Evolutionary conservation across 116 monocot species (phyloP), one percentile per base, ranked within the genome.

Genomic region (Phalaenopsis hybrid): DNA sequence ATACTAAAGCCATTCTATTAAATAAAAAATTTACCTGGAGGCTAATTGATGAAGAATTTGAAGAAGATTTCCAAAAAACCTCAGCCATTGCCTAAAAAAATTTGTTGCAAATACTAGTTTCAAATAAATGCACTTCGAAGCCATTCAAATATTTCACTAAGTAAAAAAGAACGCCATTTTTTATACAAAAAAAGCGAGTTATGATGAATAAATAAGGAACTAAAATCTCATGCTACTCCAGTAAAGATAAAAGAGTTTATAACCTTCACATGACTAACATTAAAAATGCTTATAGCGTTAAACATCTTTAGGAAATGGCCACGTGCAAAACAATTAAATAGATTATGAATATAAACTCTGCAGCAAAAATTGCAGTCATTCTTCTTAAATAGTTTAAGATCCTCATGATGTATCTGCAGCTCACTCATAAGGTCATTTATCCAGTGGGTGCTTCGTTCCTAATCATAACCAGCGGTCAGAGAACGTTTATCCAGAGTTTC

Each of bases 11-110:
- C 41, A 43, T 73, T 73, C 61, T 76, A 61, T 6, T 20, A 20
- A 11, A 6, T n/a, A 7, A n/a, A 75, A 33, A 45, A 75, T 46
- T 13, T 75, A 75, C 75, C 46, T 75, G 75, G 10, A 75, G 75
- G 18, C 20, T 46, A 21, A 75, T 75, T 75, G 75, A 75, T 45
- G 75, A 75, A 46, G 46, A 45, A 4, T 13, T 17, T 55, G 55
- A 55, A 75, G 46, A 45, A 75, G 75, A 4, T 75, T 75, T 75
- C 44, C 13, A 75, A 46, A 75, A 13, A 75, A 75, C 21, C 46
- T 46, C 46, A 45, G 46, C 75, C 75, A 46, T 75, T 9, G 21
- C 75, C 75, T 75, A 2, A 48, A 46, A 5, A 48, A 9, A 75
- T 57, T 67, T 67, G 67, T 67, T 67, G 31, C 28, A 67, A 23